These are phyloP conservation scores for Botrytis galanthina DNA, from an alignment of 2,329 filamentous ascomycete species.

Conservation along the genomic window DNA sequence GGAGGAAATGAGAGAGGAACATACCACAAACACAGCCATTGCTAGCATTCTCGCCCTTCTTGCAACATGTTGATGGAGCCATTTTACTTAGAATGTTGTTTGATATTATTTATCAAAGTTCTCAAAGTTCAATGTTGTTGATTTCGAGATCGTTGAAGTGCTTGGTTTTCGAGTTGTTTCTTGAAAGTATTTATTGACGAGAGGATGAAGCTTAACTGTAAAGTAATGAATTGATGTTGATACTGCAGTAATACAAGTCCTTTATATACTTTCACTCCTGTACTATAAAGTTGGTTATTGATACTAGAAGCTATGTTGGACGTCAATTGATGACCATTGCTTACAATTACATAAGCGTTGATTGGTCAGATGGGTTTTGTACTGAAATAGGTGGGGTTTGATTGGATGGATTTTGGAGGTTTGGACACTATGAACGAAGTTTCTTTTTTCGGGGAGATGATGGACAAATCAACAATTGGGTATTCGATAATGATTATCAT, in stretches of 20 bases:
- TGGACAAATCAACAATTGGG: not conserved
- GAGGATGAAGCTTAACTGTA: not conserved
- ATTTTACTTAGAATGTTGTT: slow-evolving; percentile 25
- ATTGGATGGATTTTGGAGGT: not conserved
- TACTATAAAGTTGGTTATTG: not conserved
- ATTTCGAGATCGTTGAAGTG: not conserved
- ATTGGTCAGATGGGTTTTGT: not conserved
- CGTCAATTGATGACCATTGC: not conserved
- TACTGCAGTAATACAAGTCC: not conserved
- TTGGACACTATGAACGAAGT: not conserved
- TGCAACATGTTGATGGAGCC: slow-evolving; percentile 37
- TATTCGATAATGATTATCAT: not conserved
- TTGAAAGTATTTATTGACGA: not conserved
- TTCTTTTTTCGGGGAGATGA: not conserved
- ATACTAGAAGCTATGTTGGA: not conserved
- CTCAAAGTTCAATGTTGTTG: not conserved
- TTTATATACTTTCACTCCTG: not conserved
- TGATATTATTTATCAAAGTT: not conserved
- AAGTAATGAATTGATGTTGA: not conserved
- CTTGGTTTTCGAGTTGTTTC: not conserved
- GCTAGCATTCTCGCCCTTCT: slow-evolving; percentile 29
- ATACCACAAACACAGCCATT: slow-evolving; percentile 36
- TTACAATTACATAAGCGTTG: not conserved
- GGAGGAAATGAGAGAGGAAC: not conserved
- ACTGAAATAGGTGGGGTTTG: not conserved